phyloP scores from a whole-genome alignment of 129 eudicot genomes.

The Solidago caesia region DNA sequence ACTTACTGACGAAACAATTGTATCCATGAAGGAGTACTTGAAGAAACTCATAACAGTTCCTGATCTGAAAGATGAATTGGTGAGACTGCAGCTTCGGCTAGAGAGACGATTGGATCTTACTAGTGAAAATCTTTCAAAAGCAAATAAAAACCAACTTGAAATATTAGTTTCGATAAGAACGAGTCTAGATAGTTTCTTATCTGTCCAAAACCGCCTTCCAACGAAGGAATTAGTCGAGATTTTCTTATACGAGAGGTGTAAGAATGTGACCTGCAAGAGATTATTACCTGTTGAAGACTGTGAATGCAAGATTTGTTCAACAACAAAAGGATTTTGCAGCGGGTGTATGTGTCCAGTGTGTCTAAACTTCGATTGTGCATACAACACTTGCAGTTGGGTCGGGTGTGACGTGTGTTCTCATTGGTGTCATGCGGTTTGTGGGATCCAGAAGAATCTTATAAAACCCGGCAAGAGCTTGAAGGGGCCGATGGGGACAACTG shows the following conservation, averaged over 20 bases:
- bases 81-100: conserved; percentile 51
- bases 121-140: conserved; percentile 47
- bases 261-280: conserved; percentile 57
- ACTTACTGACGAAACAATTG: conserved; percentile 52
- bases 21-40: conserved; percentile 53
- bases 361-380: conserved; percentile 63
- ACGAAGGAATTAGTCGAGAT: conserved; percentile 47
- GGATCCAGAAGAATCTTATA: conserved; percentile 54
- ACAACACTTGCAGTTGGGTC: conserved; percentile 78
- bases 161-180: conserved; percentile 57
- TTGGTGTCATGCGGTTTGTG: conserved; percentile 70
- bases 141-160: conserved; percentile 52
- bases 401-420: conserved; percentile 68
- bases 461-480: conserved; percentile 51
- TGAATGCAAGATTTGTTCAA: conserved; percentile 73
- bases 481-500: conserved; percentile 53
- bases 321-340: conserved; percentile 63
- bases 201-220: conserved; percentile 36
- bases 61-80: conserved; percentile 52
- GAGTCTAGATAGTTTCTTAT: conserved; percentile 49
- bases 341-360: conserved; percentile 76
- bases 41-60: conserved; percentile 48
- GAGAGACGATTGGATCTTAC: conserved; percentile 57
- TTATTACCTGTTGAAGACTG: conserved; percentile 64
- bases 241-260: conserved; percentile 55